Conservation (phyloP, 257 asterid species). For the Orobanche coerulescens region DNA sequence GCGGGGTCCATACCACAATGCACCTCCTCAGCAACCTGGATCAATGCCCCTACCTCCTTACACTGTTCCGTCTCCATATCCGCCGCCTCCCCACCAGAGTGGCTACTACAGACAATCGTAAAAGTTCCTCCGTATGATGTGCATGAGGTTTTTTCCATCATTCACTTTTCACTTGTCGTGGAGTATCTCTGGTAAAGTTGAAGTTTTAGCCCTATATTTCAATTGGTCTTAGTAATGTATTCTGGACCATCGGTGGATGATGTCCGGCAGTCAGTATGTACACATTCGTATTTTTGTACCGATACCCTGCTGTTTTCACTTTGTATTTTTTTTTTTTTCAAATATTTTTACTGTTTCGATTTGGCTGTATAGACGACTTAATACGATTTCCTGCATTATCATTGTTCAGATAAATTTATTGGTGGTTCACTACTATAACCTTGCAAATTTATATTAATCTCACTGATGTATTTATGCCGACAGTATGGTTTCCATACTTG, state of each 20-base stretch:
- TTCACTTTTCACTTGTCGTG: background rate
- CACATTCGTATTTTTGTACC: constrained; percentile 11
- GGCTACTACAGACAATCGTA: constrained; percentile 64
- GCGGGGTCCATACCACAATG: constrained; percentile 75
- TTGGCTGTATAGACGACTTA: constrained; percentile 9
- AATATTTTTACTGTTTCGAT: constrained; percentile 14
- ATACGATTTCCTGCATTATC: constrained; percentile 9
- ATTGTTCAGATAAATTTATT: constrained; percentile 15
- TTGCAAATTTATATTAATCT: constrained; percentile 7
- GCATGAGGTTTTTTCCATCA: background rate
- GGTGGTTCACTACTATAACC: constrained; percentile 10
- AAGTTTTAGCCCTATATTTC: background rate
- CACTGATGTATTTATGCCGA: background rate
- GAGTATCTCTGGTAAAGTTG: constrained; percentile 10
- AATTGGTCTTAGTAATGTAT: constrained; percentile 17
- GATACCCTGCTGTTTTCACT: background rate
- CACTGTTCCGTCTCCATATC: constrained; percentile 60
- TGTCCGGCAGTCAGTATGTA: constrained; percentile 16
- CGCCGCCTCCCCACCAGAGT: constrained; percentile 72
- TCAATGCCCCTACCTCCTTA: constrained; percentile 83
- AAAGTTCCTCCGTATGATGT: constrained; percentile 4
- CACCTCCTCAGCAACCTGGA: constrained; percentile 74
- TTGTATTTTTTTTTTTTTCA: background rate
- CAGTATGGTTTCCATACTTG: constrained; percentile 8
- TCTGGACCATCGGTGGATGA: constrained; percentile 11